These are phyloP conservation scores for Raddia distichophylla DNA, from an alignment of 176 grass and related monocot species.

Conservation along the genomic window DNA sequence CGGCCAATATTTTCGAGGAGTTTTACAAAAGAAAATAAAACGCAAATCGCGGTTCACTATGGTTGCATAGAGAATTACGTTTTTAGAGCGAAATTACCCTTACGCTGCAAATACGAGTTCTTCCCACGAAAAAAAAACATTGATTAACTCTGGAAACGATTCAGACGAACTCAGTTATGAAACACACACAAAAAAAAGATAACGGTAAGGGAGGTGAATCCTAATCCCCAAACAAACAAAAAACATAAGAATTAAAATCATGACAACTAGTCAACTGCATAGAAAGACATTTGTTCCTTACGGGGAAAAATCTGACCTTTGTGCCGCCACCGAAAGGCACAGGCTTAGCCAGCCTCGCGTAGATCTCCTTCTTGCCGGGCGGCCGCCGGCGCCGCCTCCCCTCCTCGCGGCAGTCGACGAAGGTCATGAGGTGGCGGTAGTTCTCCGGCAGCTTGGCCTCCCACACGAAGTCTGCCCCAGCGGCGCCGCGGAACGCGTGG, in stretches of 20 bases:
- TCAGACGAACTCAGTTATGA: neutral
- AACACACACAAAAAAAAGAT: neutral
- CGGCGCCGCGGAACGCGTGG: slow-evolving; percentile 69
- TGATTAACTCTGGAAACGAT: slow-evolving; percentile 3
- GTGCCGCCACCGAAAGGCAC: slow-evolving; percentile 61
- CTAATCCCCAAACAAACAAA: neutral
- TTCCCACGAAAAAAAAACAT: neutral
- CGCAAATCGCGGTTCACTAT: neutral
- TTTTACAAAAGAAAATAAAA: neutral
- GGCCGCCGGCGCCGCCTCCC: slow-evolving; percentile 14
- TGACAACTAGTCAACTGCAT: neutral
- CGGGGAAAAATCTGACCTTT: slow-evolving; percentile 47
- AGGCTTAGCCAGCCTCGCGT: slow-evolving; percentile 66
- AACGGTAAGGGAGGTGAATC: neutral
- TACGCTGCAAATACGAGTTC: neutral
- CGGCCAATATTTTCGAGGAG: neutral
- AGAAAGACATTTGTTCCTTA: neutral
- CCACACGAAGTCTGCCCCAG: slow-evolving; percentile 84
- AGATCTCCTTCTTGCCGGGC: slow-evolving; percentile 79
- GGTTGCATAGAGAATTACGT: neutral
- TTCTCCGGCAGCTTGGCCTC: slow-evolving; percentile 89
- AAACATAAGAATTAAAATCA: neutral
- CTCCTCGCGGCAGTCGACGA: slow-evolving; percentile 49
- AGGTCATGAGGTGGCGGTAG: slow-evolving; percentile 65
- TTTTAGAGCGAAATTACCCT: neutral